phyloP scores from a whole-genome alignment of 2,329 filamentous ascomycete species.

The Thielaviopsis ethacetica region DNA sequence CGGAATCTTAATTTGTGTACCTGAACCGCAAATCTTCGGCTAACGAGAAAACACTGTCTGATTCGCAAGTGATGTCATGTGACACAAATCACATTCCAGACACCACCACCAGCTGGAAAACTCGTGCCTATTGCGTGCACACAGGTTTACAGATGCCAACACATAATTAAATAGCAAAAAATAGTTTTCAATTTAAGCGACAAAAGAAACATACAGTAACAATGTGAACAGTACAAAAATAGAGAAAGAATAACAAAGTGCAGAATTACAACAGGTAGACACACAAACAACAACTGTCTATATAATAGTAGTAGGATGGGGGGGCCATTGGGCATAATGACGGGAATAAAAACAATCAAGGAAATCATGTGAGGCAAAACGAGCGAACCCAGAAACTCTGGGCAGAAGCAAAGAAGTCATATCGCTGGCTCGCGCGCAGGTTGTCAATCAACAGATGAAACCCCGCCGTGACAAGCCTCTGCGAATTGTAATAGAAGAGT shows the following conservation, averaged over 20 bases:
- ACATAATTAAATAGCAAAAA: no score
- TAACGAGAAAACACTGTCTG: no score
- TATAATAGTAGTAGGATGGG: neutral
- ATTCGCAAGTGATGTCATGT: no score
- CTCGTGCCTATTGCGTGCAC: neutral
- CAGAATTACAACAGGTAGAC: slow-evolving; percentile 1
- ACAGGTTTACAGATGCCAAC: neutral
- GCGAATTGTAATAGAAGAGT: no score
- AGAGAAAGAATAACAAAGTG: neutral
- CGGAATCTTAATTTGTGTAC: no score
- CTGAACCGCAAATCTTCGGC: no score
- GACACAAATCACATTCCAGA: no score
- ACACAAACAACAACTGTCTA: neutral
- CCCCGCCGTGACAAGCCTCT: no score
- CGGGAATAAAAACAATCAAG: neutral
- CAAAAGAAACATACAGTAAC: neutral
- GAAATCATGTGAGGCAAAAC: neutral
- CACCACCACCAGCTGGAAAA: no score
- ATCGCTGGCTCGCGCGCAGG: neutral
- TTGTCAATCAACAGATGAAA: neutral
- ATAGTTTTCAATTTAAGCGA: neutral
- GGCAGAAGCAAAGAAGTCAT: neutral
- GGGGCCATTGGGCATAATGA: neutral
- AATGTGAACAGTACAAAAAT: neutral
- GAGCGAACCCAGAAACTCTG: neutral